These are phyloP conservation scores for Alternaria arbusti DNA, from an alignment of 2,329 filamentous ascomycete species.

Conservation along the genomic window DNA sequence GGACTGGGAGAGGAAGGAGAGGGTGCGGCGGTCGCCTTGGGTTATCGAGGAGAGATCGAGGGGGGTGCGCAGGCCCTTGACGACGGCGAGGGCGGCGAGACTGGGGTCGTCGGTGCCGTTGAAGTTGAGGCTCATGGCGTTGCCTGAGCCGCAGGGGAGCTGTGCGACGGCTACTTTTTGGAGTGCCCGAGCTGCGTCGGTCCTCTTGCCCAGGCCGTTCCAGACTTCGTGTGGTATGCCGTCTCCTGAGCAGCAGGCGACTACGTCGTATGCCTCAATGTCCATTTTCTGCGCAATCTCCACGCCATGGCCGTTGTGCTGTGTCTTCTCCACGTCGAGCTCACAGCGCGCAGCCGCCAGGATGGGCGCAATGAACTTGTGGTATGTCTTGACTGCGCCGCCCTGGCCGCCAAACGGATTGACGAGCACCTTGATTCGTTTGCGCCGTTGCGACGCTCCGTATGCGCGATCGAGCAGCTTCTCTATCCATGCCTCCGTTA, in stretches of 20 bases:
- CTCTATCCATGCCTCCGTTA: constrained; percentile 67
- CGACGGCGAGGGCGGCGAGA: constrained; percentile 78
- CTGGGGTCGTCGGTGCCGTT: constrained; percentile 80
- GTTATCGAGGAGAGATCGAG: constrained; percentile 89
- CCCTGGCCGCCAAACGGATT: constrained; percentile 93
- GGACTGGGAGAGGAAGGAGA: constrained; percentile 91
- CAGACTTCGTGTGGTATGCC: constrained; percentile 92
- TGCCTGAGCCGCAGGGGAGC: constrained; percentile 91
- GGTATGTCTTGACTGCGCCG: constrained; percentile 73
- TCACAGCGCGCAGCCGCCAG: constrained; percentile 81
- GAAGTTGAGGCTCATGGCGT: constrained; percentile 89
- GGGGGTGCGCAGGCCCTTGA: constrained; percentile 85
- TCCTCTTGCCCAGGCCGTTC: constrained; percentile 82
- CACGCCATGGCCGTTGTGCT: constrained; percentile 75
- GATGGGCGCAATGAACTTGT: constrained; percentile 77
- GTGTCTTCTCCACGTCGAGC: constrained; percentile 75
- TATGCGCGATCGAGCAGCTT: constrained; percentile 75
- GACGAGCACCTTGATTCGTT: constrained; percentile 84
- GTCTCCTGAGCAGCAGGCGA: constrained; percentile 90
- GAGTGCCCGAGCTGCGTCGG: constrained; percentile 77
- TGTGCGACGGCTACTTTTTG: constrained; percentile 81
- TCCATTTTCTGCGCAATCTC: constrained; percentile 79
- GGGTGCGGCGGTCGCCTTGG: constrained; percentile 73
- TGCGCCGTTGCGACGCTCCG: constrained; percentile 68
- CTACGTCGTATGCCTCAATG: constrained; percentile 79